Base-by-base conservation (phyloP, 768 basidiomycete species). In the Dacryopinax spathularia region DNA sequence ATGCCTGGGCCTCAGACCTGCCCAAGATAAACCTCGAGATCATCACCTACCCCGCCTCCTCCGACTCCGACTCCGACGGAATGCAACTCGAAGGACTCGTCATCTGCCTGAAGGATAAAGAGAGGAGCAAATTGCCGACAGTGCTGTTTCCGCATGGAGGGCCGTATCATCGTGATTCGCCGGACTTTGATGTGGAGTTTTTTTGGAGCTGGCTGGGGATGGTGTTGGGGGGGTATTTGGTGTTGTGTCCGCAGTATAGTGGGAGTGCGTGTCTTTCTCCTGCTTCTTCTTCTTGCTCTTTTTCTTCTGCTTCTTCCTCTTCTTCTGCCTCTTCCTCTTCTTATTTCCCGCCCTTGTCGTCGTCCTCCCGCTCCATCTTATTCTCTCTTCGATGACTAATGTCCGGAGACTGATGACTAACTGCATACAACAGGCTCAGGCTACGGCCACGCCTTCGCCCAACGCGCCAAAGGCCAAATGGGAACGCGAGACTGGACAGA, bases 401-500 rank as follows among this genome's bases (percentile, higher is more conserved):
- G n/a, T n/a, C n/a, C n/a, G n/a, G n/a, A n/a, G n/a, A n/a, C n/a
- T n/a, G n/a, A n/a, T n/a, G n/a, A 20, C 5, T 56, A 20, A 10
- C 5, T 9, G 20, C 20, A 20, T 29, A 18, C 25, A 15, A 22
- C 31, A 66, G 66, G 66, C 34, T 15, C 41, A 16, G 66, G 66
- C 18, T n/a, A 64, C n/a, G 66, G 66, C 3, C 31, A 60, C n/a
- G 61, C 20, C 6, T 66, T 66, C 29, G 66, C 66, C 3, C 34
- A 60, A 41, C 34, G 64, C 1, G 61, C 61, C n/a, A 35, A 64
- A 37, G 27, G 60, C 34, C 41, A 61, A 13, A 48, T 66, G 39
- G 66, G 66, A 33, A 62, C 66, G 27, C 39, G 60, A 20, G 66
- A 66, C 33, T 66, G 66, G 66, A 64, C 66, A 9, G 66, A 66